Conservation (phyloP, 176 grass and related monocot genomes). For the Carex pumila region DNA sequence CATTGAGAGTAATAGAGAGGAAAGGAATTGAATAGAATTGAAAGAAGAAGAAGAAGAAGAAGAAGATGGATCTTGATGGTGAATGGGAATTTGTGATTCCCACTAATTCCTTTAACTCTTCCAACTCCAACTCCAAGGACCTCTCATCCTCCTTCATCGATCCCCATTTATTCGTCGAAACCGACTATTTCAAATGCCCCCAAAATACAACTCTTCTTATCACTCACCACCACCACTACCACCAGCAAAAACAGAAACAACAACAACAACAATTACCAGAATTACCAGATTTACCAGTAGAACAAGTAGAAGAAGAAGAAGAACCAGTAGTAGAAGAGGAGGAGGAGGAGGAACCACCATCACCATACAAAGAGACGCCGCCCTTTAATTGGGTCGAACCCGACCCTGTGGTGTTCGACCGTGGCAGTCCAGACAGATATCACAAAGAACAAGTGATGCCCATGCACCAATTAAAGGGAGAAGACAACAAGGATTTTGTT, state of each 20-base stretch:
- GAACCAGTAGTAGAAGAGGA: neutral
- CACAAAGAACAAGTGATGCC: conserved; percentile 16
- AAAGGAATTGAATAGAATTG: no score
- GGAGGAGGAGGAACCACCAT: neutral
- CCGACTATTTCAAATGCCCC: conserved; percentile 53
- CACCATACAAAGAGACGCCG: neutral
- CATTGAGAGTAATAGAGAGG: no score
- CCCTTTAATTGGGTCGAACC: conserved; percentile 21
- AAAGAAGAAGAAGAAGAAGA: no score
- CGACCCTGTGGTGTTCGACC: neutral
- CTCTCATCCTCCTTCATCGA: conserved; percentile 11
- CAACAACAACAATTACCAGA: neutral
- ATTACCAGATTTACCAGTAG: neutral
- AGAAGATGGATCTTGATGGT: conserved; percentile 46
- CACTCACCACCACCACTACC: neutral
- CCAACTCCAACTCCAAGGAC: neutral
- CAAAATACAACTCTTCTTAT: no score
- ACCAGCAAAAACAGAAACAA: neutral
- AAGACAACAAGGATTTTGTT: conserved; percentile 15
- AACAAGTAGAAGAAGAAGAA: neutral
- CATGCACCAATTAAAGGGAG: no score
- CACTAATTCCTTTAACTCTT: conserved; percentile 18
- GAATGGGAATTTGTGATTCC: conserved; percentile 83
- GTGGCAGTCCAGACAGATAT: neutral
- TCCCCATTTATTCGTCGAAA: conserved; percentile 17